Evolutionary conservation across 2,329 filamentous ascomycete genomes (phyloP), one percentile per base, ranked within the genome.

Genomic region (Trichoderma sp.): DNA sequence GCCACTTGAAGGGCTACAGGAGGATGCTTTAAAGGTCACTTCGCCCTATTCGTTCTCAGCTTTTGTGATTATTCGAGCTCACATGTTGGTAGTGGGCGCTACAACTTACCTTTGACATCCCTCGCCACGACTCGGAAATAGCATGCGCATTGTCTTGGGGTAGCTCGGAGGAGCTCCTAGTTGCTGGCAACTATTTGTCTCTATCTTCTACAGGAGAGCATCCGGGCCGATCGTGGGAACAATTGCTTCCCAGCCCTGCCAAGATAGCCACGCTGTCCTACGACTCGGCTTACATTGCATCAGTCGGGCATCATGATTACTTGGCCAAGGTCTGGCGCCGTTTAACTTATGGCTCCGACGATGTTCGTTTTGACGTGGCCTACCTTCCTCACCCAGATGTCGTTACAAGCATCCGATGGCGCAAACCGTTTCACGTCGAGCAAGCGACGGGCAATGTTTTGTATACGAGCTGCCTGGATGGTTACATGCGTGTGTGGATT

Each of bases 271-370:
- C 86, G 10, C 89, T 97, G 73, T 97, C 95, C 1, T 93, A 93
- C 72, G 95, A 97, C 78, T 94, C 93, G 14, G 90, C 90, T 24
- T 89, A 97, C 71, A 93, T 98, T 65, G 95, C 94, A 21, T 94
- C 92, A 1, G 87, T 92, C 14, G 92, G 93, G 53, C 83, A 85
- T 61, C 88, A 92, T 76, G 96, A 98, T 79, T 87, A 91, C 63
- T 82, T 98, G 24, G 89, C 97, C 73, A 98, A 99, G 81, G 87
- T 98, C 74, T 99, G 96, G 96, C 89, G 94, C 72, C 88, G 95
- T 65, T 83, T 97, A 29, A 92, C 91, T 10, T 97, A 95, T 77
- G 93, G 93, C 16, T 87, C 89, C 0, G 91, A 93, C 69, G 91
- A 96, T 73, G 91, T 93, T 49, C 87, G 92, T 68, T 98, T 98